Conservation (phyloP, 306 rosid genomes). For the Glycine latifolia region DNA sequence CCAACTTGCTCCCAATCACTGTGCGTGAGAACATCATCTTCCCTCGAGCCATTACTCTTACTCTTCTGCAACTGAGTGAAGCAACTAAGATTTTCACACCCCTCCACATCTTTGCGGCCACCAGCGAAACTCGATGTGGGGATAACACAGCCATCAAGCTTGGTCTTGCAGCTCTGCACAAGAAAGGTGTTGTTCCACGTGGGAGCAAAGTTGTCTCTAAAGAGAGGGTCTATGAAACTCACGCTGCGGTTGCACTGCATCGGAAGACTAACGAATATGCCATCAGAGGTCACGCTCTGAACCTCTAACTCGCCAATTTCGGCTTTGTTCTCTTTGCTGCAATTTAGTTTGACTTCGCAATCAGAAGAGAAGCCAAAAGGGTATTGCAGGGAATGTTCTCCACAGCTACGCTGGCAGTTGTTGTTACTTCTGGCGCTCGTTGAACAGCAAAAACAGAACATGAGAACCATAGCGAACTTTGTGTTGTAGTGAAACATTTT, state of each 20-base stretch:
- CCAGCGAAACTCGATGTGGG: constrained; percentile 41
- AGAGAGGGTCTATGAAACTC: constrained; percentile 43
- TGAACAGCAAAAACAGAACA: constrained; percentile 46
- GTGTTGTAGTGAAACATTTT: constrained; percentile 48
- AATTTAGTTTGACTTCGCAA: constrained; percentile 56
- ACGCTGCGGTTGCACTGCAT: constrained; percentile 54
- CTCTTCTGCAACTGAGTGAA: constrained; percentile 32
- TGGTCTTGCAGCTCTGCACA: constrained; percentile 50
- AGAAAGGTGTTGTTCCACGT: constrained; percentile 62
- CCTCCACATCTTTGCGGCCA: not conserved
- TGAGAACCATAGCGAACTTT: constrained; percentile 37
- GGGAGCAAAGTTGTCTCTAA: constrained; percentile 51
- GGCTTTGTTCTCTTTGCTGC: constrained; percentile 17
- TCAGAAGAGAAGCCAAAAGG: constrained; percentile 73
- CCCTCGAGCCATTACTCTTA: not conserved
- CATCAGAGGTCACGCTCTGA: constrained; percentile 55
- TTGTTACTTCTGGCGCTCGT: constrained; percentile 21
- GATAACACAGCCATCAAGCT: constrained; percentile 50
- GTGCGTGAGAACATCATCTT: not conserved
- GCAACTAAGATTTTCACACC: constrained; percentile 56
- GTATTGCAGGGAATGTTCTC: constrained; percentile 47
- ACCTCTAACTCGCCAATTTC: constrained; percentile 55
- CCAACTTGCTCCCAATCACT: not conserved
- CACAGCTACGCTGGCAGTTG: constrained; percentile 47
- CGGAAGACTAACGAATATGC: constrained; percentile 63